Conservation (phyloP, 495 filamentous ascomycete species). For the Penicillium psychrofluorescens region DNA sequence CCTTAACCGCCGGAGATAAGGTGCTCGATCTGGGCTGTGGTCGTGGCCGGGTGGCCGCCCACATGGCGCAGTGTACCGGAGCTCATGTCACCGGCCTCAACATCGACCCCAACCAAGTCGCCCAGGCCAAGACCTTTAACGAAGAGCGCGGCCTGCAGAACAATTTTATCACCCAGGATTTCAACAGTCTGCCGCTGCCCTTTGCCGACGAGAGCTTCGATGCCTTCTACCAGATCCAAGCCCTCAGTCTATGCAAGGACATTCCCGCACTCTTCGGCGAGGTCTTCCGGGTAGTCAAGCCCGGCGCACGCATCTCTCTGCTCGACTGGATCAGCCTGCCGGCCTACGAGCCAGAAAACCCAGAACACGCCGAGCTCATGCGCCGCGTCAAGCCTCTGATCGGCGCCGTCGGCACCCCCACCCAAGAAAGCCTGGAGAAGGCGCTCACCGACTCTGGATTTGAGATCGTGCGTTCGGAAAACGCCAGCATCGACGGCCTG, state of each 20-base stretch:
- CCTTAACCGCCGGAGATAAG: conserved; percentile 40
- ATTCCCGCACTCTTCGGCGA: conserved; percentile 44
- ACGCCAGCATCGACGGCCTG: conserved; percentile 50
- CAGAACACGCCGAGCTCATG: conserved; percentile 51
- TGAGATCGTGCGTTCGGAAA: conserved; percentile 44
- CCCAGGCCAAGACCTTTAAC: conserved; percentile 48
- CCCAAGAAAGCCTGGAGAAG: conserved; percentile 43
- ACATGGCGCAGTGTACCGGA: conserved; percentile 50
- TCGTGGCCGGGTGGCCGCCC: conserved; percentile 53
- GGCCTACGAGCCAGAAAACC: conserved; percentile 46
- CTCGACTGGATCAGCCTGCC: conserved; percentile 56
- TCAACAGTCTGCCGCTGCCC: conserved; percentile 52
- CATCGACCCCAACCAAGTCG: conserved; percentile 56
- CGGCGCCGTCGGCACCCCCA: conserved; percentile 56
- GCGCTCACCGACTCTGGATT: conserved; percentile 49
- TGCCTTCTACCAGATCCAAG: conserved; percentile 60
- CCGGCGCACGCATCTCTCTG: conserved; percentile 48
- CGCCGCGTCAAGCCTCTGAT: conserved; percentile 55
- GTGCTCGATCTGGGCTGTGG: conserved; percentile 56
- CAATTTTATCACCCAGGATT: conserved; percentile 48
- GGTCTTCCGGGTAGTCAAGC: conserved; percentile 50
- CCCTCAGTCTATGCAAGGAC: conserved; percentile 53
- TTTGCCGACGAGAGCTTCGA: conserved; percentile 51
- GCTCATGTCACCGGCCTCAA: conserved; percentile 53
- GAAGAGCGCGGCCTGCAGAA: conserved; percentile 41